Evolutionary conservation across 2,329 filamentous ascomycete species (phyloP), one percentile per base, ranked within the genome.

Genomic region (Aspergillus sp.): DNA sequence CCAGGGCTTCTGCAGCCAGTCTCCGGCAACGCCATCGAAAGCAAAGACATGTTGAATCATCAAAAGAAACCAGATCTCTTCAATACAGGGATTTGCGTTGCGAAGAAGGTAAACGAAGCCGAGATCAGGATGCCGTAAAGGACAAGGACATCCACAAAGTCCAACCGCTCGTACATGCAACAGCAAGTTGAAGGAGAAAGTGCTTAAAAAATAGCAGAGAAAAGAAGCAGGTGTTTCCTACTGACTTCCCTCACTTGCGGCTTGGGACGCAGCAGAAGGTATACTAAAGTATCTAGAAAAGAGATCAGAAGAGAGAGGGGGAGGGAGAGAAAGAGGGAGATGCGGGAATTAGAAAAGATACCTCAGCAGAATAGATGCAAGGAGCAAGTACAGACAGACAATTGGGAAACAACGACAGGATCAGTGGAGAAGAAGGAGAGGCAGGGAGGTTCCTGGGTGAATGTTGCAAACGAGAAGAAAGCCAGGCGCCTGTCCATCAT

Each of bases 11-110:
- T 70, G 53, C 66, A 65, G 51, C 59, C 60, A 53, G 63, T 57
- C 30, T 59, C 67, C 26, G 69, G 58, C 30, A 70, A 66, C 20
- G 58, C 62, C 15, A 61, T 60, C 24, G 65, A 61, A 24, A 67
- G 54, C 36, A 70, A 64, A 53, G 71, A 66, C 71, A 74, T 73
- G 13, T 48, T 65, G 55, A 44, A 32, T 39, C 18, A 39, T 32
- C 18, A 53, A 18, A 30, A 51, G 56, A 50, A 30, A 43, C 6
- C 15, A 24, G 36, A 12, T 32, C 9, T 34, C 17, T 24, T 18
- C 8, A 43, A 9, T 22, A 36, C 34, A 55, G 44, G 43, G 49
- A 24, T 36, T 47, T n/a, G 18, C 51, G 44, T 11, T 1, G 24
- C 18, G 42, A 43, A 56, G 39, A 17, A 54, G 58, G 47, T 64